Conservation (phyloP, 2,329 filamentous ascomycete genomes). For the Albifimbria verrucaria region DNA sequence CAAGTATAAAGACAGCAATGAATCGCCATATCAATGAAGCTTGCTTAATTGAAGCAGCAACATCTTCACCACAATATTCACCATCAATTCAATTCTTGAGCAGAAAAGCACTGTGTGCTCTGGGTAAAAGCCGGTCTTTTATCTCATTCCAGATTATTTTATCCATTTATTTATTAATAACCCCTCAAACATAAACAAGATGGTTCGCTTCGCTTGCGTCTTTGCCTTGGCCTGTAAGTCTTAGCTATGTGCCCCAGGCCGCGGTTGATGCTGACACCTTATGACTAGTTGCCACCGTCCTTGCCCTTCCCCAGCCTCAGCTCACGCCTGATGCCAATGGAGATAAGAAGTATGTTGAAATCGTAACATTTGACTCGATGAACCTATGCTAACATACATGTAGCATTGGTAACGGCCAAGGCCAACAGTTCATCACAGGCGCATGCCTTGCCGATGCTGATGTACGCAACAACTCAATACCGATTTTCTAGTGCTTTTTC, state of each 20-base stretch:
- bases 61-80: not conserved
- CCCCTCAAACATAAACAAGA: not conserved
- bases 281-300: not conserved
- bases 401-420: conserved; percentile 11
- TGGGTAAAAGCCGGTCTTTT: not conserved
- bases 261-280: not conserved
- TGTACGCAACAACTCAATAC: too few species aligned
- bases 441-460: conserved; percentile 13
- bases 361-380: too few species aligned
- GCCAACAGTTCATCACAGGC: conserved; percentile 14
- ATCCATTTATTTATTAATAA: not conserved
- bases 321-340: conserved; percentile 11
- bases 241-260: not conserved
- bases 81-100: not conserved
- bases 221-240: conserved; percentile 1
- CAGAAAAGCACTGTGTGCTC: not conserved
- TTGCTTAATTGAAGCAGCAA: too few species aligned
- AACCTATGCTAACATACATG: not conserved
- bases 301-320: conserved; percentile 11
- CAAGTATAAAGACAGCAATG: not conserved
- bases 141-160: not conserved
- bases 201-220: conserved; percentile 1
- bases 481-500: not conserved
- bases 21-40: not conserved
- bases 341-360: conserved; percentile 6